Evolutionary conservation across 1,284 basidiomycete genomes (phyloP), one percentile per base, ranked within the genome.

Genomic region (Leccinum griseonigrum): DNA sequence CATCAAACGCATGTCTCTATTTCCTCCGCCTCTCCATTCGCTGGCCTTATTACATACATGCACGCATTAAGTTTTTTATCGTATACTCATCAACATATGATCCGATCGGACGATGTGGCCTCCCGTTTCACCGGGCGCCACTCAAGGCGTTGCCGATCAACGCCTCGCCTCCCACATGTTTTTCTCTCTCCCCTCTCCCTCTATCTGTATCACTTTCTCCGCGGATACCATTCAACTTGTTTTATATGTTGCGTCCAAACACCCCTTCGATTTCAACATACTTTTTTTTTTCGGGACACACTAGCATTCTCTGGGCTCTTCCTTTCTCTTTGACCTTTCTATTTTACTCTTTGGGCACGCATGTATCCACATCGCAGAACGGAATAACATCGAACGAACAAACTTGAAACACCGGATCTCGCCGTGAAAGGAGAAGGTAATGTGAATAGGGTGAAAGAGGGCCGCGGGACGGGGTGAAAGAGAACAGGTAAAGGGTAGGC

Each of bases 1-100:
- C 66, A 70, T 64, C 32, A 48, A 59, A 63, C 38, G 60, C 68
- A 67, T 61, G 32, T 65, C 61, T 66, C 22, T 1, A 56, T 50
- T 46, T 53, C 54, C 53, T 58, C 29, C 43, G 36, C 61, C 59
- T 10, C 18, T 46, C 46, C 8, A 48, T 18, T 51, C 18, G 28
- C 32, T 40, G 55, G 61, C 54, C 43, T 60, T n/a, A 62, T 62
- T 36, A 62, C 46, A 29, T 59, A 66, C 40, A 63, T 29, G 52
- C 13, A 16, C 31, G 48, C 57, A 48, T 26, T 56, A 60, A 61
- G 31, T 54, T 58, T 58, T 69, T 64, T 67, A 4, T 62, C 8
- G 58, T 55, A 46, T 69, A 56, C 53, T 57, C 29, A 18, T 58
- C 32, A 9, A 2, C 46, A 22, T 48, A 48, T 48, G 46, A 48